phyloP scores from a whole-genome alignment of 1,284 basidiomycete genomes.

The Ceratobasidium sp. region DNA sequence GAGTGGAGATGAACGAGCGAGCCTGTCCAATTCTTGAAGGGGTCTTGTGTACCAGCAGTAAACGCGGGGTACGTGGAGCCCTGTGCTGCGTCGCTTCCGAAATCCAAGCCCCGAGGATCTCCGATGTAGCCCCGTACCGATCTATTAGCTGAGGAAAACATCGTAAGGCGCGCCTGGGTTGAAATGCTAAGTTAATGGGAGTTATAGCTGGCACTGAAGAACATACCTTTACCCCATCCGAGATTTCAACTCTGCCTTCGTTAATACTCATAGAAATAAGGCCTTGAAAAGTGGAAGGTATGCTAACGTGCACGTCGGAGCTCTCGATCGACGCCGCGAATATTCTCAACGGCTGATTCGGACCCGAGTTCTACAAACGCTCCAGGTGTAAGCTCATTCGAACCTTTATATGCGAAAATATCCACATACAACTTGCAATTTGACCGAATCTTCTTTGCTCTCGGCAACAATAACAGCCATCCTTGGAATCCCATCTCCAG shows the following conservation, averaged over 20 bases:
- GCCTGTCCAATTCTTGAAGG: slow-evolving; percentile 10
- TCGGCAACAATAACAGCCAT: slow-evolving; percentile 18
- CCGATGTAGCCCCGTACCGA: slow-evolving; percentile 17
- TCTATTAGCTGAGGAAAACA: background rate
- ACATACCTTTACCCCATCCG: slow-evolving; percentile 18
- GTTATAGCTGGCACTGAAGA: background rate
- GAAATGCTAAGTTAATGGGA: background rate
- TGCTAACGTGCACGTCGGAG: slow-evolving; percentile 4
- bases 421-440: slow-evolving; percentile 12
- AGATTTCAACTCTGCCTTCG: slow-evolving; percentile 1
- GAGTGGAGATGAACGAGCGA: slow-evolving; percentile 9
- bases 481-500: background rate
- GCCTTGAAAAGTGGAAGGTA: slow-evolving; percentile 22
- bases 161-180: slow-evolving; percentile 7
- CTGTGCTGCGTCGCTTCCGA: background rate
- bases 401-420: background rate
- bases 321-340: slow-evolving; percentile 28
- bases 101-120: background rate
- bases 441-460: slow-evolving; percentile 24
- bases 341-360: slow-evolving; percentile 17
- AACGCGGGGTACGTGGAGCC: background rate
- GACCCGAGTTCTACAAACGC: background rate
- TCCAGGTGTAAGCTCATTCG: too few relatives aligned
- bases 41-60: background rate
- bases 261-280: slow-evolving; percentile 5